phyloP scores from a whole-genome alignment of 1,139 yeast species.

The Trichomonascaceae sp. region DNA sequence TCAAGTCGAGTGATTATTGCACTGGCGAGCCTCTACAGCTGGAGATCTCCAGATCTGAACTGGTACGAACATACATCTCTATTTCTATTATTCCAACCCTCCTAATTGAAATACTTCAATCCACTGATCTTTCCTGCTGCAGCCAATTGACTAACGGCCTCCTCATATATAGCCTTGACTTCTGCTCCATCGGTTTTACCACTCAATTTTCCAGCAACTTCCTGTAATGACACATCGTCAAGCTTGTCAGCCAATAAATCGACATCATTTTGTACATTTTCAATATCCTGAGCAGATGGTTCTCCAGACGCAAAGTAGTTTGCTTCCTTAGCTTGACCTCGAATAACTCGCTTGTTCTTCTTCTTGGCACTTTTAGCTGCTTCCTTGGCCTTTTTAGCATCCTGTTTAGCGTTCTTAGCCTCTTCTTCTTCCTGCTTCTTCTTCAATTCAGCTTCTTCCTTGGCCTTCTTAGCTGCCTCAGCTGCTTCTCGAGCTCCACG shows the following conservation, averaged over 20 bases:
- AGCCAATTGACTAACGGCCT: conserved; percentile 40
- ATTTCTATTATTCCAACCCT: background rate
- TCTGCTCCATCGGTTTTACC: conserved; percentile 43
- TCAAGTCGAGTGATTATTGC: too few relatives aligned
- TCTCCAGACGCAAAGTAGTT: conserved; percentile 73
- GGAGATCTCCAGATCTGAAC: too few relatives aligned
- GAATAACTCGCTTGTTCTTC: conserved; percentile 93
- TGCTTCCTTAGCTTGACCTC: conserved; percentile 76
- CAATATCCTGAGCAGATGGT: conserved; percentile 56
- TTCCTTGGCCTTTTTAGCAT: conserved; percentile 86
- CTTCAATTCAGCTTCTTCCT: conserved; percentile 78
- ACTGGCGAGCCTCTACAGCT: too few relatives aligned
- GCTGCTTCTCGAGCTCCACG: conserved; percentile 97
- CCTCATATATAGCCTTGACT: conserved; percentile 48
- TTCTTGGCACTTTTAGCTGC: conserved; percentile 95
- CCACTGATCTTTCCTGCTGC: conserved; percentile 36
- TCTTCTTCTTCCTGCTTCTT: conserved; percentile 73
- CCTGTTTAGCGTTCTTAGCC: conserved; percentile 53
- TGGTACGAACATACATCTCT: too few relatives aligned
- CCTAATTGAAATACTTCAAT: conserved; percentile 16
- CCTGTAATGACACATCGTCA: conserved; percentile 68
- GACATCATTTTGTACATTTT: conserved; percentile 50
- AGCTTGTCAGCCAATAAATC: conserved; percentile 72
- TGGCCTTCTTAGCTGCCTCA: conserved; percentile 72
- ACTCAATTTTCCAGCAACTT: conserved; percentile 57